A percentile compares a stretch with the other conserved stretches of the same genome.
phyloP scores from a whole-genome alignment of 805 yeast genomes.

The Saccharomycopsis fermentans region DNA sequence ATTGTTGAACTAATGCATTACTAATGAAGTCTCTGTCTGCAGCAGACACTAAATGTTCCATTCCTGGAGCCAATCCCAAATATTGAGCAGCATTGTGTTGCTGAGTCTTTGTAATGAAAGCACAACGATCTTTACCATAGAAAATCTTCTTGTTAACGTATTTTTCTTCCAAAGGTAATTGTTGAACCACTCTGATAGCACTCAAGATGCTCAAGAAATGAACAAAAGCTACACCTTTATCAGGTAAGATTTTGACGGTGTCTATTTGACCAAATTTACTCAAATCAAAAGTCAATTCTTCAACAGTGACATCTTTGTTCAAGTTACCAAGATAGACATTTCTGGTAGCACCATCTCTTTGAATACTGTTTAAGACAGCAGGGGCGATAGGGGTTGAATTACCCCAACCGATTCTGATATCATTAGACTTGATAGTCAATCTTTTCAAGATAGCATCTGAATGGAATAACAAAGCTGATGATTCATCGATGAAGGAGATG shows the following conservation, averaged over 20 bases:
- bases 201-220: conserved; percentile 79
- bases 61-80: conserved; percentile 81
- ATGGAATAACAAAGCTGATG: conserved; percentile 82
- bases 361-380: conserved; percentile 63
- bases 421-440: conserved; percentile 68
- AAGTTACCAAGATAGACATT: conserved; percentile 84
- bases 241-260: conserved; percentile 65
- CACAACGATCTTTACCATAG: conserved; percentile 92
- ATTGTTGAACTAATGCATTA: conserved; percentile 77
- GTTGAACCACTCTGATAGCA: conserved; percentile 80
- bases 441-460: conserved; percentile 86
- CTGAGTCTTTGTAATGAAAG: conserved; percentile 88
- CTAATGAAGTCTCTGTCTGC: conserved; percentile 52
- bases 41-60: conserved; percentile 68
- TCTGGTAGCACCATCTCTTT: conserved; percentile 84
- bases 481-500: conserved; percentile 79
- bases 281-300: conserved; percentile 56
- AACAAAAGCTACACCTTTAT: conserved; percentile 80
- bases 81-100: conserved; percentile 96
- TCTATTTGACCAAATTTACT: conserved; percentile 75
- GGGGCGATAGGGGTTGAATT: conserved; percentile 67
- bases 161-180: conserved; percentile 54
- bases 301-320: conserved; percentile 55
- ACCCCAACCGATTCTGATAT: conserved; percentile 90
- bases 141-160: conserved; percentile 72